A percentile compares a stretch with the other conserved stretches of the same genome.
Conservation (phyloP, 1,284 basidiomycete genomes). For the Schizophyllum amplum region DNA sequence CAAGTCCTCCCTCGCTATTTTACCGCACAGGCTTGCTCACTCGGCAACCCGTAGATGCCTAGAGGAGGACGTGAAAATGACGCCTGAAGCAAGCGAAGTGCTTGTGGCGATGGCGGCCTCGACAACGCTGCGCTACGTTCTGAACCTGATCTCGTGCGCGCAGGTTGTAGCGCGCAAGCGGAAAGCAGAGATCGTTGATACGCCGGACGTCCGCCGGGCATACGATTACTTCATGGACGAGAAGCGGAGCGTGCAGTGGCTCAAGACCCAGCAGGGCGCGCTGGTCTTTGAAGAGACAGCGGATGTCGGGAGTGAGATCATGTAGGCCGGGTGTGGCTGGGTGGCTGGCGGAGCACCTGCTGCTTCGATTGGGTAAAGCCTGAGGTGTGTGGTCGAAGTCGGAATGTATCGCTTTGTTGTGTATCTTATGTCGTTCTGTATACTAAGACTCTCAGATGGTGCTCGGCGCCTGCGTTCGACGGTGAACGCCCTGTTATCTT, state of each 20-base stretch:
- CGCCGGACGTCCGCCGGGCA: conserved; percentile 76
- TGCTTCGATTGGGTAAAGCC: conserved; percentile 13
- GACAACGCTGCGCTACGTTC: conserved; percentile 83
- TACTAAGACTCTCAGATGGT: too few relatives aligned
- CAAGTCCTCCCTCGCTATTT: conserved; percentile 24
- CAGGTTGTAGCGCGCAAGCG: conserved; percentile 78
- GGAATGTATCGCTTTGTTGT: conserved; percentile 6
- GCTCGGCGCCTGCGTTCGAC: too few relatives aligned
- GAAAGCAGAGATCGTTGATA: conserved; percentile 70
- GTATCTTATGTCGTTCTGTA: neutral
- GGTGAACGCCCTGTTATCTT: too few relatives aligned
- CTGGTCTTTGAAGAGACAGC: conserved; percentile 64
- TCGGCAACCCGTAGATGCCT: conserved; percentile 53
- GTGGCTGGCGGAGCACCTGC: conserved; percentile 8
- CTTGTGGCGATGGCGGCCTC: conserved; percentile 81
- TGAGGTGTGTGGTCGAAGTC: conserved; percentile 18
- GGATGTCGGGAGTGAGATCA: conserved; percentile 23
- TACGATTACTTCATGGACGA: conserved; percentile 95
- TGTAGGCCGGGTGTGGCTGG: too few relatives aligned
- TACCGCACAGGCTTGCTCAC: conserved; percentile 5
- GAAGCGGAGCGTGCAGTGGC: conserved; percentile 89
- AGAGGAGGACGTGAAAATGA: conserved; percentile 92
- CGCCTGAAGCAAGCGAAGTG: conserved; percentile 66
- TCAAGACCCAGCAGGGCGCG: conserved; percentile 78
- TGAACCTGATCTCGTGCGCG: conserved; percentile 90